A percentile compares a stretch with the other conserved stretches of the same genome.
phyloP scores from a whole-genome alignment of 331 rosid species.

The Arachis monticola region DNA sequence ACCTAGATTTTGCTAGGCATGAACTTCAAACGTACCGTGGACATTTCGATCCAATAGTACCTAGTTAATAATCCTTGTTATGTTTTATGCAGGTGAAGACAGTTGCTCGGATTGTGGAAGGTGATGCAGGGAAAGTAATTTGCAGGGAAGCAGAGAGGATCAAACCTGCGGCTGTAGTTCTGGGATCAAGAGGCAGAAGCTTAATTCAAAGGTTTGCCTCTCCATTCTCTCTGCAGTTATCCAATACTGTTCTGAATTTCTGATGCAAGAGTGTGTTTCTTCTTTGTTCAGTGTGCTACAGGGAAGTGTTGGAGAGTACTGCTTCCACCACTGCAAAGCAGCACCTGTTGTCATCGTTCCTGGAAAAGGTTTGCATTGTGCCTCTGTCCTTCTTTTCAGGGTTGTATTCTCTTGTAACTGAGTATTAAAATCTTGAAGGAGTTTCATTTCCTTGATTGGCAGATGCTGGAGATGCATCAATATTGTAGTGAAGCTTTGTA shows the following conservation, averaged over 20 bases:
- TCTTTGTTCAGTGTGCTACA: constrained; percentile 64
- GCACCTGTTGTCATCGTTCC: constrained; percentile 90
- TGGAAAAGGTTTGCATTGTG: constrained; percentile 57
- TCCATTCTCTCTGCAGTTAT: background rate
- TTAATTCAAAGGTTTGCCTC: constrained; percentile 62
- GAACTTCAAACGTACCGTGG: background rate
- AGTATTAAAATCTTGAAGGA: background rate
- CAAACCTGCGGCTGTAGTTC: constrained; percentile 74
- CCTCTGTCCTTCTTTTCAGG: background rate
- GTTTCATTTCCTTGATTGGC: constrained; percentile 41
- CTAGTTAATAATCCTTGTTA: background rate
- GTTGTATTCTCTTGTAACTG: background rate
- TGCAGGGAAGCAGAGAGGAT: constrained; percentile 75
- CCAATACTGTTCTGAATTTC: background rate
- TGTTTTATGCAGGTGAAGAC: constrained; percentile 61
- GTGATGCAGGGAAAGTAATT: constrained; percentile 74
- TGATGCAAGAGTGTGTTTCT: constrained; percentile 16
- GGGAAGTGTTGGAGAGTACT: constrained; percentile 87
- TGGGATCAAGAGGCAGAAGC: constrained; percentile 80
- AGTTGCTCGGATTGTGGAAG: constrained; percentile 72
- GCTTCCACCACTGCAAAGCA: constrained; percentile 81
- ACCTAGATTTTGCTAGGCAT: background rate
- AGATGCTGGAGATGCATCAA: constrained; percentile 74
- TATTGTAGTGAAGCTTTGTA: constrained; percentile 42
- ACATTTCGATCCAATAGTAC: background rate